Evolutionary conservation across 225 moss, liverwort and hornwort genomes (phyloP).

Genomic region (Climacium dendroides): DNA sequence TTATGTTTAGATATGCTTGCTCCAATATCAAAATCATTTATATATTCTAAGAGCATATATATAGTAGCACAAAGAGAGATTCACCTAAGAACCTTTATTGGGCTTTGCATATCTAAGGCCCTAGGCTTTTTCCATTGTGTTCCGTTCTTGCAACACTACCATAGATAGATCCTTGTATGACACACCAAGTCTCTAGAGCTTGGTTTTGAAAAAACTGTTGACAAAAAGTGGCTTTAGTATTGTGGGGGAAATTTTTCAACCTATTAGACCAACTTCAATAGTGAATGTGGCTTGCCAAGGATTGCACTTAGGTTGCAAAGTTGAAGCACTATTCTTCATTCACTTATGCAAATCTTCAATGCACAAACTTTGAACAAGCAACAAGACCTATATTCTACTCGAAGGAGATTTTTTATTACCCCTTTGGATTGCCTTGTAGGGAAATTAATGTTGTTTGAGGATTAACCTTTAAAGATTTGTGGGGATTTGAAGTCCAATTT

Average conservation of each 20-base stretch:
- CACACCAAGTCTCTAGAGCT: background rate
- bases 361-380: background rate
- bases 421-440: background rate
- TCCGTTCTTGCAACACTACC: rapidly evolving
- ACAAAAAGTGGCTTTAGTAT: background rate
- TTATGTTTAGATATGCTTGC: rapidly evolving
- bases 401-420: background rate
- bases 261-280: background rate
- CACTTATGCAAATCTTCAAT: rapidly evolving
- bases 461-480: background rate
- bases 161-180: background rate
- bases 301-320: background rate
- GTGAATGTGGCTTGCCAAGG: background rate
- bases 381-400: rapidly evolving
- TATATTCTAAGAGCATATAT: background rate
- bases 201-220: background rate
- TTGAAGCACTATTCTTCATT: background rate
- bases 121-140: rapidly evolving
- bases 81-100: background rate
- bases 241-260: background rate
- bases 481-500: rapidly evolving
- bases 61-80: rapidly evolving
- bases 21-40: background rate
- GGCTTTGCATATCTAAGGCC: background rate
- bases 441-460: background rate